Evolutionary conservation across 257 asterid genomes (phyloP), one percentile per base, ranked within the genome.

Genomic region (Petunia axillaris): DNA sequence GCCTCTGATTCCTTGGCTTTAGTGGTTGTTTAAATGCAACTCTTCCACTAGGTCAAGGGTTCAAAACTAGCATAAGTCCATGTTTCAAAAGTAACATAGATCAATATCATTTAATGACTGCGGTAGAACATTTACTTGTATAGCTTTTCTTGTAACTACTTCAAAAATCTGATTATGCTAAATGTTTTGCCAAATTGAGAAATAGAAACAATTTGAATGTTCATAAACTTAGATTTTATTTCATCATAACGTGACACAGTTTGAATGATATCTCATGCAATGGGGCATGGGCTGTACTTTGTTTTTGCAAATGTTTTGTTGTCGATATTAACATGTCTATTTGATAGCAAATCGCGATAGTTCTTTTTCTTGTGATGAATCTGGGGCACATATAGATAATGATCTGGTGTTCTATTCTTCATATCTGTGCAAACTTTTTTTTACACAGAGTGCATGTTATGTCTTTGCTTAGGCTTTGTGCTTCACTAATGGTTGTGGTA

Each of bases 201-300:
- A 25, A 25, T 25, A 50, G 78, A 35, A 73, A 50, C 46, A 35
- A 73, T 36, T 50, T 35, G 10, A 50, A 58, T 36, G 63, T 52
- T 73, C 36, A 36, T 50, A 13, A 50, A 73, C 36, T 50, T 50
- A 2, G 2, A 36, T 73, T 10, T 36, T 2, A 13, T 71, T 50
- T 50, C 77, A 35, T 50, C 78, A 50, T 52, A 52, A 73, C 63
- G 10, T 73, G 46, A 73, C 50, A 39, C 78, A 35, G 36, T 73
- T 48, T 73, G 63, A 50, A 50, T 71, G 44, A 46, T 41, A 48
- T 40, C 25, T 35, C 78, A 50, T 73, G 63, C 46, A 50, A 36
- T 36, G 46, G 48, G 62, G 14, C 36, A 36, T 36, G 46, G 48
- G 62, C 37, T 50, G 62, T 73, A 10, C 62, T 10, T 50, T 50